Evolutionary conservation across 2,329 filamentous ascomycete species (phyloP).

Genomic region (Aspergillus brunneoviolaceus): DNA sequence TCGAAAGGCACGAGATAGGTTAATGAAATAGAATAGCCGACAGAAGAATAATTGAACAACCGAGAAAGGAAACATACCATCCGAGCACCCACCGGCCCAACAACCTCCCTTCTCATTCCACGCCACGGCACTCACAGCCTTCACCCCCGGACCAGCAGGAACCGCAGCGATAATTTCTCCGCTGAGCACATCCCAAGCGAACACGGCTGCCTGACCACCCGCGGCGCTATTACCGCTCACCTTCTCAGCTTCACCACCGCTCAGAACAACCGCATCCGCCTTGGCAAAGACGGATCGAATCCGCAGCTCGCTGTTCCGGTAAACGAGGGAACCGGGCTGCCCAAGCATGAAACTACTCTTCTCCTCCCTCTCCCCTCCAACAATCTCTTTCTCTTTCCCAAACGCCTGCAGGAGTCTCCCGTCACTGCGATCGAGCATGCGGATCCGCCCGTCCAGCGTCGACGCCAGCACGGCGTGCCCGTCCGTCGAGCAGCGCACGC

Average conservation of each 20-base stretch:
- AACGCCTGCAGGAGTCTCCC: conserved; percentile 75
- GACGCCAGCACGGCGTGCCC: conserved; percentile 73
- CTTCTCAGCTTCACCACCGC: conserved; percentile 68
- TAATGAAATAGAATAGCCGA: too few relatives aligned
- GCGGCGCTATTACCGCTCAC: conserved; percentile 6
- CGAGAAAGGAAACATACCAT: conserved; percentile 33
- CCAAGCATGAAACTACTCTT: neutral
- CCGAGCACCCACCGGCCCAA: conserved; percentile 44
- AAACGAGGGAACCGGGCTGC: conserved; percentile 15
- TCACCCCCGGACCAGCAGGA: conserved; percentile 39
- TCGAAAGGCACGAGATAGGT: too few relatives aligned
- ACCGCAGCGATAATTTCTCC: conserved; percentile 67
- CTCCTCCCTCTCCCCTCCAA: too few relatives aligned
- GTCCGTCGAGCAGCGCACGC: conserved; percentile 67
- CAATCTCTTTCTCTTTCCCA: conserved; percentile 28
- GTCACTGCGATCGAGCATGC: conserved; percentile 75
- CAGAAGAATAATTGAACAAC: neutral
- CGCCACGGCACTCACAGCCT: conserved; percentile 47
- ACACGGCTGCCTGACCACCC: conserved; percentile 31
- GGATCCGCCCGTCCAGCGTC: conserved; percentile 71
- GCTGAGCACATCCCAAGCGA: conserved; percentile 79
- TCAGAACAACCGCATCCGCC: conserved; percentile 74
- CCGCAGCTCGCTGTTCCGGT: conserved; percentile 69
- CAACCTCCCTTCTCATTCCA: conserved; percentile 43
- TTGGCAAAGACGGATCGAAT: conserved; percentile 73